phyloP scores from a whole-genome alignment of 805 yeast genomes.

The Nakazawaea wickerhamii region DNA sequence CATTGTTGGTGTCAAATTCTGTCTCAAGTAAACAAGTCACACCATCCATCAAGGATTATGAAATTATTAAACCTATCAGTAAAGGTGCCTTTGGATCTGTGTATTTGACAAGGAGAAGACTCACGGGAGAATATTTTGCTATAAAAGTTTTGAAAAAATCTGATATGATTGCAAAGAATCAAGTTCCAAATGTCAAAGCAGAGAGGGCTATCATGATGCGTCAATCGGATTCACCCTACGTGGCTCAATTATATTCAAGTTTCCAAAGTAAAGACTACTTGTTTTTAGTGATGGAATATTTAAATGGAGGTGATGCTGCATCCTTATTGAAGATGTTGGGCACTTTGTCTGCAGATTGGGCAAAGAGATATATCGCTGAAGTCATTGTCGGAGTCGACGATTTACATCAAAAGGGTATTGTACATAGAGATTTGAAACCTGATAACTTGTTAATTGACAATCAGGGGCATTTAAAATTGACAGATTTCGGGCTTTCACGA shows the following conservation, averaged over 20 bases:
- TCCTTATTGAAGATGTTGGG: slow-evolving; percentile 80
- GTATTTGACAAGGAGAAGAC: slow-evolving; percentile 71
- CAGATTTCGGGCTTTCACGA: slow-evolving; percentile 92
- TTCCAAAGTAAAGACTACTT: slow-evolving; percentile 86
- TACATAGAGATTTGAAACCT: slow-evolving; percentile 94
- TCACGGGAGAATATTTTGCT: slow-evolving; percentile 94
- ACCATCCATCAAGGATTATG: slow-evolving; percentile 84
- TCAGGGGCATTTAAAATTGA: slow-evolving; percentile 83
- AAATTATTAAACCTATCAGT: slow-evolving; percentile 85
- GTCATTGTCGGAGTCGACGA: slow-evolving; percentile 87
- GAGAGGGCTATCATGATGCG: slow-evolving; percentile 98
- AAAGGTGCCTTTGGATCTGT: slow-evolving; percentile 98
- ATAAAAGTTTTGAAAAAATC: slow-evolving; percentile 86
- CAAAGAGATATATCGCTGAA: slow-evolving; percentile 80
- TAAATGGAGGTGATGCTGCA: slow-evolving; percentile 95
- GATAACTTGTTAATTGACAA: slow-evolving; percentile 86
- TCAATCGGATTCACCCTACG: slow-evolving; percentile 88
- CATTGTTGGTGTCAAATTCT: slow-evolving; percentile 64
- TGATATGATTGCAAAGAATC: slow-evolving; percentile 97
- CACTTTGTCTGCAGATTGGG: slow-evolving; percentile 81
- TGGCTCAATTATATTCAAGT: slow-evolving; percentile 81
- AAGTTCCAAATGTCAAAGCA: slow-evolving; percentile 87
- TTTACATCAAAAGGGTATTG: slow-evolving; percentile 80
- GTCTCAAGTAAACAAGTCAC: slow-evolving; percentile 44
- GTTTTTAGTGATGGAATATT: slow-evolving; percentile 92